A percentile compares a stretch with the other conserved stretches of the same genome.
These are phyloP conservation scores for Wickerhamomyces strasburgensis DNA, from an alignment of 805 yeast species.

Conservation along the genomic window DNA sequence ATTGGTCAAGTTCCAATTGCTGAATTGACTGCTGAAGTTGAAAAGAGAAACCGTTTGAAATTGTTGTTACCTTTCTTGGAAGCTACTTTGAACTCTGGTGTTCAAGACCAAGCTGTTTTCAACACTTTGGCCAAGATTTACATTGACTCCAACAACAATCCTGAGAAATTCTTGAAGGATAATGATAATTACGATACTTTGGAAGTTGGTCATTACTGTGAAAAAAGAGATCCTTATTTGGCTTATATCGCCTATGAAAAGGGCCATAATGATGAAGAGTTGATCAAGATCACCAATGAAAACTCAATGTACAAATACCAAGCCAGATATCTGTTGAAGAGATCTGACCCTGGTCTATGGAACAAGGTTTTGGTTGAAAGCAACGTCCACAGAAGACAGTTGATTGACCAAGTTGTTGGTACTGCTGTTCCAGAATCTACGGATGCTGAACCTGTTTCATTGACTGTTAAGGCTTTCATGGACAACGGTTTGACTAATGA, in stretches of 20 bases:
- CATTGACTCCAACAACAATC: slow-evolving; percentile 95
- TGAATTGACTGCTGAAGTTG: slow-evolving; percentile 89
- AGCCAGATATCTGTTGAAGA: slow-evolving; percentile 87
- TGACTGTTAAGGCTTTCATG: slow-evolving; percentile 95
- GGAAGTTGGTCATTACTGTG: slow-evolving; percentile 96
- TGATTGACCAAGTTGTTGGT: slow-evolving; percentile 91
- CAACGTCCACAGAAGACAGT: slow-evolving; percentile 82
- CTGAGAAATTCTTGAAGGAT: slow-evolving; percentile 93
- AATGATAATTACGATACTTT: slow-evolving; percentile 87
- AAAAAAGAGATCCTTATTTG: slow-evolving; percentile 96
- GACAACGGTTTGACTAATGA: slow-evolving; percentile 89
- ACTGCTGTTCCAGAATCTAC: slow-evolving; percentile 93
- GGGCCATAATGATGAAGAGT: slow-evolving; percentile 87
- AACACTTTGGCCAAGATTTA: slow-evolving; percentile 96
- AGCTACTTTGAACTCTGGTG: slow-evolving; percentile 76
- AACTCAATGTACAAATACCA: slow-evolving; percentile 98
- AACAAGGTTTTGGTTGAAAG: slow-evolving; percentile 66
- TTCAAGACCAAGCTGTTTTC: slow-evolving; percentile 85
- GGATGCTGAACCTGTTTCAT: slow-evolving; percentile 89
- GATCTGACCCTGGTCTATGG: slow-evolving; percentile 88
- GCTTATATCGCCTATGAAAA: slow-evolving; percentile 97
- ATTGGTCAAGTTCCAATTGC: slow-evolving; percentile 92
- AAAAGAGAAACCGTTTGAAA: slow-evolving; percentile 91
- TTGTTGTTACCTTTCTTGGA: slow-evolving; percentile 90
- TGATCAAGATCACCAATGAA: slow-evolving; percentile 89